phyloP scores from a whole-genome alignment of 2,329 filamentous ascomycete species.

The Fusarium algeriense region DNA sequence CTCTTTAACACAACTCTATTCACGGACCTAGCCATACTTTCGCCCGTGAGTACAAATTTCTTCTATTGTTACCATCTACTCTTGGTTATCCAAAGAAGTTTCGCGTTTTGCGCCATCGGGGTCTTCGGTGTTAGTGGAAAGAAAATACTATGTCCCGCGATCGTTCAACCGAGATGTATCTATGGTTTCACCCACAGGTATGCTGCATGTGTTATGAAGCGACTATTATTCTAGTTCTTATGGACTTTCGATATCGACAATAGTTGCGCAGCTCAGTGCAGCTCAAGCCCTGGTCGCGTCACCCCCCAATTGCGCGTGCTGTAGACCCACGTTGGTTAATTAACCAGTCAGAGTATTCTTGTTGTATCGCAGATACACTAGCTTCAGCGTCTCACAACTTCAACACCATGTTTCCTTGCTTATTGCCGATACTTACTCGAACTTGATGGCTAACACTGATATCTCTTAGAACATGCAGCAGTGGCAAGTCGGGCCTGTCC shows the following conservation, averaged over 20 bases:
- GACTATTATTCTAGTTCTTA: neutral
- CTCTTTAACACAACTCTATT: neutral
- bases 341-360: conserved; percentile 36
- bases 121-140: conserved; percentile 20
- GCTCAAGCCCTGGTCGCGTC: conserved; percentile 46
- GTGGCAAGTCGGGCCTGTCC: conserved; percentile 71
- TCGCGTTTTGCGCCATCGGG: conserved; percentile 39
- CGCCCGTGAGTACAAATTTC: conserved; percentile 53
- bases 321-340: conserved; percentile 44
- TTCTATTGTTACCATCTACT: conserved; percentile 26
- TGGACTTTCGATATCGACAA: conserved; percentile 26
- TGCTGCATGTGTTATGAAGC: neutral
- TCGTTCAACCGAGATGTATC: neutral
- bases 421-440: conserved; percentile 9
- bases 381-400: conserved; percentile 24
- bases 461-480: conserved; percentile 67
- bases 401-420: conserved; percentile 23
- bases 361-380: conserved; percentile 23
- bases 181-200: neutral
- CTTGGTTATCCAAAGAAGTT: conserved; percentile 4
- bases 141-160: neutral
- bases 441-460: conserved; percentile 40
- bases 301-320: conserved; percentile 40
- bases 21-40: conserved; percentile 43
- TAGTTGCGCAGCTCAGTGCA: conserved; percentile 28